Evolutionary conservation across 495 filamentous ascomycete species (phyloP), one percentile per base, ranked within the genome.

Genomic region (Penicillium longicatenatum): DNA sequence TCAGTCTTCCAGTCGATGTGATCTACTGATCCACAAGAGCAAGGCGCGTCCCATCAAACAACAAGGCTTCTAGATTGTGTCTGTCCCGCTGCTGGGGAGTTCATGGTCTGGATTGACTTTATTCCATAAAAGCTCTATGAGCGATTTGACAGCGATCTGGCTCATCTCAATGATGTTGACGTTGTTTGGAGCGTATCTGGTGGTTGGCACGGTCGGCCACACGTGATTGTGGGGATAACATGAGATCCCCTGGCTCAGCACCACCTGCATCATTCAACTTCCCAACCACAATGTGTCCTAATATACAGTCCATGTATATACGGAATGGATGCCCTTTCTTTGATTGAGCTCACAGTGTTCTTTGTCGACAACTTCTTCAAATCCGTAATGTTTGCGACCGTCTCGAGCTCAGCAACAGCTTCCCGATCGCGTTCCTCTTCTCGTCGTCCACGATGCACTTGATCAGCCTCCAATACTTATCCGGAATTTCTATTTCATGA

Each of bases 41-140:
- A 43, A 48, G 33, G 56, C 54, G 19, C 42, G 10, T 45, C 16
- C 11, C 19, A 45, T 44, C 21, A 41, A 47, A 22, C 8, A 48
- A 53, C 50, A 58, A 66, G 51, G 22, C 30, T 55, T 51, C 24
- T 39, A 45, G 47, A 58, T 50, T 16, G 7, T 47, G 47, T 59
- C 48, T 55, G 57, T 51, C 53, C 56, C 53, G 42, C 45, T 91
- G 37, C 76, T 89, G 17, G 78, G 78, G 17, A 74, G 79, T 35
- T 69, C 86, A 16, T 86, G 83, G 20, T 57, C 52, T 31, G 11
- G 8, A 48, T 3, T 31, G 2, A 31, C 0, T 46, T 29, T 16
- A 9, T 30, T 11, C 11, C 24, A 48, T 48, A 17, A 30, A 17
- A 12, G 12, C n/a, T 16, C 19, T 39, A 22, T 8, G 12, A 12